Evolutionary conservation across 1,284 basidiomycete genomes (phyloP), one percentile per base, ranked within the genome.

Genomic region (Austroboletus novae-zelandiae): DNA sequence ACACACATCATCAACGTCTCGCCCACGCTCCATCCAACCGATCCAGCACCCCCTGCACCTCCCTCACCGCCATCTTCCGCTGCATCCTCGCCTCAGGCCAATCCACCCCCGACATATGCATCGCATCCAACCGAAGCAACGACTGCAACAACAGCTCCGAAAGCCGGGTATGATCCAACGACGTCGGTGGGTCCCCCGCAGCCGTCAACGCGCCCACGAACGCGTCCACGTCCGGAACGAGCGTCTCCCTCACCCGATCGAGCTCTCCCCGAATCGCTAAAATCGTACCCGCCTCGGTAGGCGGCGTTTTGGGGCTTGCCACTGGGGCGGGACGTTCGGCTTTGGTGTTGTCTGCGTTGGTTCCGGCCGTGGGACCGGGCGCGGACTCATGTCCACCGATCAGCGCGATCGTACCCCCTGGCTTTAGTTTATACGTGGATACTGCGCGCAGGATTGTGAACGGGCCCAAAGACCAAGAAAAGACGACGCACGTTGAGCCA

Each of bases 71-170:
- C 36, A 75, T 79, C 69, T 91, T 93, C 52, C 90, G 74, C 62
- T 86, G 79, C 53, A 72, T 71, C 54, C 91, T 74, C 17, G 89
- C 90, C 5, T 81, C 74, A 17, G 80, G 76, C 86, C 89, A 92
- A 46, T 81, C 77, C 31, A 32, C 45, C 31, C 79, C 76, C 45
- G 88, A 83, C 25, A 84, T 73, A 30, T 71, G 70, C 60, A 92
- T 75, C 45, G 84, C 84, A 61, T 94, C 91, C 27, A 94, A 72
- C 37, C 87, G 79, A 9, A 94, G 75, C 23, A 94, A 73, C 14
- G 80, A 76, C 66, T 93, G 91, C 25, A 93, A 74, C 25, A 94
- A 74, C 47, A 89, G 68, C 67, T 91, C 89, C 18, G 79, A 83
- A 41, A 91, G 68, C 10, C 85, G 77, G 11, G 71, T 64, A 57